Percentiles rank a stretch among this genome's conserved stretches.
phyloP scores from a whole-genome alignment of 2,329 filamentous ascomycete genomes.

The Aspergillus transmontanensis region DNA sequence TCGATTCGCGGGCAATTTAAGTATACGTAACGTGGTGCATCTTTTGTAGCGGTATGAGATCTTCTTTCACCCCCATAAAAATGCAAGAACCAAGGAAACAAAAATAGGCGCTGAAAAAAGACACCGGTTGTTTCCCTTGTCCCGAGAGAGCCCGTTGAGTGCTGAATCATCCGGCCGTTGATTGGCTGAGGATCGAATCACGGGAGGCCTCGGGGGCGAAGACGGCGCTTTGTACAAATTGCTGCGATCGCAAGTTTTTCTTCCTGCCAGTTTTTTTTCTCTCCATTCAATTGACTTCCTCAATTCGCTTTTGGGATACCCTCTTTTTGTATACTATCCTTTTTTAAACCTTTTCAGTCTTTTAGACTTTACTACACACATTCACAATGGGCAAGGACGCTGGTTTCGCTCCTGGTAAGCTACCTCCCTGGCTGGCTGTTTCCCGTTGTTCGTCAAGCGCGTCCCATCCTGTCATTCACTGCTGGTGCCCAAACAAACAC shows the following conservation, averaged over 20 bases:
- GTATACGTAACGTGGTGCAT: background rate
- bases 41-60: background rate
- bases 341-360: slow-evolving; percentile 25
- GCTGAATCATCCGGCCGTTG: slow-evolving; percentile 38
- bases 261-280: slow-evolving; percentile 22
- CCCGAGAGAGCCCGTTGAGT: slow-evolving; percentile 38
- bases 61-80: background rate
- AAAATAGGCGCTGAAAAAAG: slow-evolving; percentile 8
- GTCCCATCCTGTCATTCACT: slow-evolving; percentile 8
- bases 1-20: background rate
- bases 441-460: slow-evolving; percentile 1
- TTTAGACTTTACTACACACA: slow-evolving; percentile 29
- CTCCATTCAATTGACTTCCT: slow-evolving; percentile 20
- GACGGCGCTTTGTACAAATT: slow-evolving; percentile 36
- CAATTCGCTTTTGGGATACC: slow-evolving; percentile 16
- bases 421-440: slow-evolving; percentile 4
- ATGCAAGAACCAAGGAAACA: background rate
- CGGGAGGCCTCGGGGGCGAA: slow-evolving; percentile 37
- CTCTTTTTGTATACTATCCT: slow-evolving; percentile 25
- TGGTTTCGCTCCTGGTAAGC: slow-evolving; percentile 51
- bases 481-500: background rate
- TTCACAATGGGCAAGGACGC: slow-evolving; percentile 49
- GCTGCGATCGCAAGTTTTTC: slow-evolving; percentile 35
- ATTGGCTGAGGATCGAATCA: slow-evolving; percentile 37
- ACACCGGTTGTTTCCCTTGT: slow-evolving; percentile 16